Evolutionary conservation across 768 basidiomycete species (phyloP).

Genomic region (Boletus eberwhitei): DNA sequence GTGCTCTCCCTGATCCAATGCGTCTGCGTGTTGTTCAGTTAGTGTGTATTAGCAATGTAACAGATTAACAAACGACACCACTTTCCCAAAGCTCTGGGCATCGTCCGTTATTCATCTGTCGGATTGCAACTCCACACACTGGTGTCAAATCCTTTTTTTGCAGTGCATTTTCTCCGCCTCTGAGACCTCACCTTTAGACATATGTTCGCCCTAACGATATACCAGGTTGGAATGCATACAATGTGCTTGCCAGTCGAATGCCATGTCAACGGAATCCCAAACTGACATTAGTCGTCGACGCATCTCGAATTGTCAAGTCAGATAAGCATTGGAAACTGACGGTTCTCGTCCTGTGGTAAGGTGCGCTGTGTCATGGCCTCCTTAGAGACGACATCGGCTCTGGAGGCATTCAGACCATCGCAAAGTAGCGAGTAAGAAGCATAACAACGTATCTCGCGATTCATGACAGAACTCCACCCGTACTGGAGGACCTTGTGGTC

Average conservation of each 20-base stretch:
- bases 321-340: not conserved
- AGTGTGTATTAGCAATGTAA: constrained; percentile 2
- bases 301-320: not conserved
- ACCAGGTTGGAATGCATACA: not conserved
- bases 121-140: not conserved
- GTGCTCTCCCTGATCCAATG: not conserved
- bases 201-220: not conserved
- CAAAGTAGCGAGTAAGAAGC: not conserved
- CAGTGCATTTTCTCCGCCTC: not conserved
- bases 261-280: not conserved
- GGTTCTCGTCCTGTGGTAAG: not conserved
- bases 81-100: constrained; percentile 1
- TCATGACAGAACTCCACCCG: not conserved
- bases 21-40: not conserved
- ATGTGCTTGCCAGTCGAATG: not conserved
- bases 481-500: not conserved
- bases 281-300: not conserved
- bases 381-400: not conserved
- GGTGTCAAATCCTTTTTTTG: no score
- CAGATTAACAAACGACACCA: constrained; percentile 10
- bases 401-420: not conserved
- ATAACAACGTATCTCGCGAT: not conserved
- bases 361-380: not conserved
- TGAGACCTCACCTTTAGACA: not conserved
- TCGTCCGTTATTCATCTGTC: not conserved